Conservation (phyloP, 2,329 filamentous ascomycete genomes). For the Aspergillus intermedius region DNA sequence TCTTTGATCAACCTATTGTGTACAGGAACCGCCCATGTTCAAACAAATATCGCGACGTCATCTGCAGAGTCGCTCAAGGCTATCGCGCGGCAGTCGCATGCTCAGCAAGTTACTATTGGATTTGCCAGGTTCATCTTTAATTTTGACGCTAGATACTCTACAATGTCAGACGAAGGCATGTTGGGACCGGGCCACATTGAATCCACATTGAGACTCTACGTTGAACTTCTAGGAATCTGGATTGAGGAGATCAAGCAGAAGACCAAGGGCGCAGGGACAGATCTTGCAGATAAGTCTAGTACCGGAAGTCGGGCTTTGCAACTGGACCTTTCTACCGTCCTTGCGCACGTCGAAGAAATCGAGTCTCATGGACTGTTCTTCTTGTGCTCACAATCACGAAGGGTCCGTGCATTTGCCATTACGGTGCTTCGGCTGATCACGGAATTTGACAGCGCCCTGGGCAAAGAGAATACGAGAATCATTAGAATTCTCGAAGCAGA, state of each 20-base stretch:
- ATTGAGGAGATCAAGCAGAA: conserved; percentile 92
- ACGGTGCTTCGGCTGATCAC: conserved; percentile 86
- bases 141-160: conserved; percentile 94
- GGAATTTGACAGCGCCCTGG: conserved; percentile 85
- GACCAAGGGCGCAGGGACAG: conserved; percentile 63
- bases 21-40: conserved; percentile 92
- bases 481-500: conserved; percentile 91
- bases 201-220: conserved; percentile 83
- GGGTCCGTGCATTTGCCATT: conserved; percentile 83
- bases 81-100: conserved; percentile 86
- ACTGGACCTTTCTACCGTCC: conserved; percentile 78
- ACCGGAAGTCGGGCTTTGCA: conserved; percentile 67
- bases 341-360: conserved; percentile 91
- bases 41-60: conserved; percentile 83
- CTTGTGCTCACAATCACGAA: conserved; percentile 86
- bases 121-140: conserved; percentile 98
- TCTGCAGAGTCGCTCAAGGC: conserved; percentile 91
- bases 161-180: conserved; percentile 97
- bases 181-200: conserved; percentile 91
- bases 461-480: conserved; percentile 71
- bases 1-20: conserved; percentile 90
- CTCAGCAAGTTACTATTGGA: conserved; percentile 91
- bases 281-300: conserved; percentile 56
- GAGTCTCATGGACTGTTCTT: conserved; percentile 97
- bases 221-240: conserved; percentile 93